Conservation (phyloP, 805 yeast genomes). For the Wickerhamiella parazyma region DNA sequence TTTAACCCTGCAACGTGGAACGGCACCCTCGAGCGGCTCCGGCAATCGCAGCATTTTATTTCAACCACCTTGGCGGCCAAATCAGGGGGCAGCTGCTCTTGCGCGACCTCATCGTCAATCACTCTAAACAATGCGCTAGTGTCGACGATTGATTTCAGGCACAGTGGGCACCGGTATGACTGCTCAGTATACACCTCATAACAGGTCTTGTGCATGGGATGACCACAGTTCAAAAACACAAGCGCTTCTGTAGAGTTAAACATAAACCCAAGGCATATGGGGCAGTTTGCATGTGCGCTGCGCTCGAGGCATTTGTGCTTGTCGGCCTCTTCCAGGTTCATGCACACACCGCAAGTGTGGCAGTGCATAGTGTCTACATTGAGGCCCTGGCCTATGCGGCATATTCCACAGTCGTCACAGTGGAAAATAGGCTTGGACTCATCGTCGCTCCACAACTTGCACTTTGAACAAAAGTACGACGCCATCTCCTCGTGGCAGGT, state of each 20-base stretch:
- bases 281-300: slow-evolving; percentile 83
- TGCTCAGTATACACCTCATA: slow-evolving; percentile 70
- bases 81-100: slow-evolving; percentile 70
- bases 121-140: slow-evolving; percentile 84
- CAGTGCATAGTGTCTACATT: slow-evolving; percentile 89
- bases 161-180: slow-evolving; percentile 81
- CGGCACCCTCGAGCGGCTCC: slow-evolving; percentile 57
- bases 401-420: slow-evolving; percentile 85
- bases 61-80: slow-evolving; percentile 62
- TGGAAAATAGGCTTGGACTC: slow-evolving; percentile 71
- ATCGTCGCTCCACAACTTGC: slow-evolving; percentile 71
- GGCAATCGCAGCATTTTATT: slow-evolving; percentile 66
- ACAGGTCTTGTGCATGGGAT: slow-evolving; percentile 79
- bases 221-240: slow-evolving; percentile 89
- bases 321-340: slow-evolving; percentile 62
- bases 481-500: slow-evolving; percentile 58
- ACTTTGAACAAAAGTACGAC: slow-evolving; percentile 59
- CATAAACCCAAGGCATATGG: slow-evolving; percentile 83
- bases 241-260: slow-evolving; percentile 71
- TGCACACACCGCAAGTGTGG: slow-evolving; percentile 75
- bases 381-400: slow-evolving; percentile 77
- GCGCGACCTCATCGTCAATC: slow-evolving; percentile 65
- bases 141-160: slow-evolving; percentile 70
- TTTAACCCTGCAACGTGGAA: slow-evolving; percentile 80
- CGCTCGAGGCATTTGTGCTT: slow-evolving; percentile 76